Base-by-base conservation (phyloP, 495 filamentous ascomycete species). In the Geopyxis carbonaria region DNA sequence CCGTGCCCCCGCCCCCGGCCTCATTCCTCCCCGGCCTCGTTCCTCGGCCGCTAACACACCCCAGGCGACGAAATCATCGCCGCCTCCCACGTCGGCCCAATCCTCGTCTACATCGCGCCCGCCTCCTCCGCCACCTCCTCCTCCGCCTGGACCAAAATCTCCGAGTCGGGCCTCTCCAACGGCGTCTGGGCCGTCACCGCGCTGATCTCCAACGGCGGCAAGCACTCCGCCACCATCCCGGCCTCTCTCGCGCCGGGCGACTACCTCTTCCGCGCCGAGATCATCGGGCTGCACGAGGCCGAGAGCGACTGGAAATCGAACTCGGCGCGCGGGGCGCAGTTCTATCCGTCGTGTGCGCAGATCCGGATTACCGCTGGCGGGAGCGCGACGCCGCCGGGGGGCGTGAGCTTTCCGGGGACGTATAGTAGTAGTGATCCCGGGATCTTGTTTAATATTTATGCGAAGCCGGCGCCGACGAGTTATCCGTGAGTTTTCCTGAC, bases 271-370 rank as follows among this genome's bases (percentile, higher is more conserved):
- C 76, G 80, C 21, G 76, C 82, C 55, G 80, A 87, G 58, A 76
- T 85, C 50, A 77, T 85, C 37, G 78, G 72, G 13, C 70, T 86
- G n/a, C 78, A 86, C 64, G 65, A 66, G 13, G 76, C 72, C 8
- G 60, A 64, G 13, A 45, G 52, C 9, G 46, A 48, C 11, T 60
- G 50, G 46, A 48, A 43, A 18, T 31, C 35, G 10, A 63, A 56
- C 11, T 47, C 61, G 13, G 45, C 47, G 13, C 63, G 75, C 50
- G 78, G 78, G 29, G 77, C 80, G 2, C 80, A 87, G 65, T 72
- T 72, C 58, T 87, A 86, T 55, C 79, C 79, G n/a, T 63, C 78
- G 48, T 87, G 80, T 61, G 58, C 83, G 57, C 84, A 83, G 66
- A 57, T 86, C 34, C 65, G 74, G 48, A 62, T 89, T 42, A 74